Base-by-base conservation (phyloP, 2,329 filamentous ascomycete genomes). In the Teratosphaeria zuluensis region DNA sequence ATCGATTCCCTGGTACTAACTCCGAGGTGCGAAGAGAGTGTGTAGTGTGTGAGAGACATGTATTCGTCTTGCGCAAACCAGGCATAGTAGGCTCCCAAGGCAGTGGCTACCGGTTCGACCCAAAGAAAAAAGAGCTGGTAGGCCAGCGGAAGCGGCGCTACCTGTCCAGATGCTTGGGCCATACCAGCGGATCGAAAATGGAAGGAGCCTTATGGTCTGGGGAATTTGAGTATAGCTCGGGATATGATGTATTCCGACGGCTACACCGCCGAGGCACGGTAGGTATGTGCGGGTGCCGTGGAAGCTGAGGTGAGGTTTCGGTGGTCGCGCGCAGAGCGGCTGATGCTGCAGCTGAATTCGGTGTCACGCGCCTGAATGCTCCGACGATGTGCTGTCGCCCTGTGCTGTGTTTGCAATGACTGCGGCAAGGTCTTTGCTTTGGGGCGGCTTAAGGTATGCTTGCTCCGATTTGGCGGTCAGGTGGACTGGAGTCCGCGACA, bases 41-140 rank as follows among this genome's bases (percentile, higher is more conserved):
- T 56, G 63, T 80, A 75, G 68, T 88, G 76, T 2, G 87, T 89
- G 56, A 90, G 76, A 5, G 74, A 61, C 33, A 92, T 82, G 73
- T 91, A 92, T 24, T 72, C 73, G 28, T 70, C 62, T 56, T 80
- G 81, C 57, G 73, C 70, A 67, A 78, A 78, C 65, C 77, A 74
- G 55, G 81, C 81, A 67, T 76, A 79, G 68, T 79, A 77, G 60
- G 81, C 80, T 31, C 82, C 82, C 2, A 76, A 68, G 7, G 82
- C 68, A 53, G 81, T 80, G 56, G 78, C 78, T 59, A 81, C 58
- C 21, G 82, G 82, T 73, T 92, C 89, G 67, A 92, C 76, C 69
- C 85, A 79, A 62, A 91, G 83, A 76, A 92, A 92, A 77, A 92
- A 90, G 69, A 86, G 65, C 59, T 81, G 81, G 76, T 92, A 92